These are phyloP conservation scores for Dalechampia spathulata DNA, from an alignment of 441 rosid genomes.

Conservation along the genomic window DNA sequence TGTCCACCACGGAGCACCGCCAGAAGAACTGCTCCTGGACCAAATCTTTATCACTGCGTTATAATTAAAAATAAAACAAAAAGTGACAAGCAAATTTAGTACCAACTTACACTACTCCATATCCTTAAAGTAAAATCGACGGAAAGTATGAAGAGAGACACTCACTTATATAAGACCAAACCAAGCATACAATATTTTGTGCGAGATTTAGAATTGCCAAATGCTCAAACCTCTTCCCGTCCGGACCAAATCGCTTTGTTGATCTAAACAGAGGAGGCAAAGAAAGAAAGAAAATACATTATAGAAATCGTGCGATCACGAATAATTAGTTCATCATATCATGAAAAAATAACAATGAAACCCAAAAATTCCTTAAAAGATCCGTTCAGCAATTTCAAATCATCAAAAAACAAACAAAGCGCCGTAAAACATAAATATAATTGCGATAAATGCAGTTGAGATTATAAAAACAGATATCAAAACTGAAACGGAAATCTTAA, in stretches of 20 bases:
- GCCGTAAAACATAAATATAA: no score
- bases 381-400: no score
- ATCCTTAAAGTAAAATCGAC: background rate
- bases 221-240: constrained; percentile 83
- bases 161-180: constrained; percentile 88
- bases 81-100: constrained; percentile 7
- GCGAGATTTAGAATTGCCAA: constrained; percentile 84
- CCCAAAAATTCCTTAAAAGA: no score
- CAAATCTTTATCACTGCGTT: constrained; percentile 80
- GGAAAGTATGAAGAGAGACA: background rate
- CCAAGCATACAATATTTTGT: constrained; percentile 71
- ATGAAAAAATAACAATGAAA: no score
- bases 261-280: no score
- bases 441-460: no score
- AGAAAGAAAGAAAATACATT: no score
- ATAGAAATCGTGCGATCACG: no score
- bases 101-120: background rate
- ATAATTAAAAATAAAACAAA: background rate
- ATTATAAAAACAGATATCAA: no score
- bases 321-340: no score
- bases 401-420: no score
- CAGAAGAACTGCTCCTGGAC: constrained; percentile 43
- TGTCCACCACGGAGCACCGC: constrained; percentile 90
- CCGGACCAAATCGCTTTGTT: constrained; percentile 80
- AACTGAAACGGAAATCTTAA: no score